These are phyloP conservation scores for Chytriomyces confervae DNA, from an alignment of 192 early-diverging fungal genomes.

Conservation along the genomic window DNA sequence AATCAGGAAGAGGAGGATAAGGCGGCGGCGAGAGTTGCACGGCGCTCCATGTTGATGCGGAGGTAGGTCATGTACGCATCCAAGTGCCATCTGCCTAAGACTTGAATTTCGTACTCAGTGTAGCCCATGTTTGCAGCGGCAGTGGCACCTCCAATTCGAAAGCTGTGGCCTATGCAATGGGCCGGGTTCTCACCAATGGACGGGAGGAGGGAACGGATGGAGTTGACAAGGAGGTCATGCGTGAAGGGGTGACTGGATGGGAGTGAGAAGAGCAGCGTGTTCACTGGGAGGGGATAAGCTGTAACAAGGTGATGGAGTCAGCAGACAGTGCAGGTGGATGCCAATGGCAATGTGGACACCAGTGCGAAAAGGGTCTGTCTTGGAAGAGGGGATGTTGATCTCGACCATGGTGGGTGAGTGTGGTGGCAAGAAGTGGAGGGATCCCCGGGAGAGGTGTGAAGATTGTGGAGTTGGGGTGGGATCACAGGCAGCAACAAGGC, in stretches of 20 bases:
- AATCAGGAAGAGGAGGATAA: no score
- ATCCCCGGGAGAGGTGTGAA: neutral
- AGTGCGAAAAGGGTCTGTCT: slow-evolving; percentile 4
- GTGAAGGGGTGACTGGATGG: neutral
- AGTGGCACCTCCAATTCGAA: slow-evolving; percentile 23
- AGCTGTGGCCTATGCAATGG: slow-evolving; percentile 7
- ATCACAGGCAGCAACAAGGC: neutral
- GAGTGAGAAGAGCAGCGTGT: slow-evolving; percentile 3
- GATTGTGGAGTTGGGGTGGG: neutral
- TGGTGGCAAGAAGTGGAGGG: neutral
- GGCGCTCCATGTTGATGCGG: neutral
- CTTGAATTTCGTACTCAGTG: neutral
- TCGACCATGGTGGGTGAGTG: neutral
- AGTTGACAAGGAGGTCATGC: neutral
- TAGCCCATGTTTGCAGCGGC: neutral
- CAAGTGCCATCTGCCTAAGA: slow-evolving; percentile 1
- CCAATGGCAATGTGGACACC: slow-evolving; percentile 2
- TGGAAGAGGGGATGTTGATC: neutral
- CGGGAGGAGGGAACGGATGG: neutral
- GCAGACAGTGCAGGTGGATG: neutral
- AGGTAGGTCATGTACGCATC: slow-evolving; percentile 22
- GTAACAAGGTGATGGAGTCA: neutral
- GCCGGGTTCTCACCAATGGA: slow-evolving; percentile 4
- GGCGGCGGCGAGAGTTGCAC: neutral
- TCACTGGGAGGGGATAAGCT: neutral